Evolutionary conservation across 2,329 filamentous ascomycete species (phyloP), one percentile per base, ranked within the genome.

Genomic region (Aspergillus sp.): DNA sequence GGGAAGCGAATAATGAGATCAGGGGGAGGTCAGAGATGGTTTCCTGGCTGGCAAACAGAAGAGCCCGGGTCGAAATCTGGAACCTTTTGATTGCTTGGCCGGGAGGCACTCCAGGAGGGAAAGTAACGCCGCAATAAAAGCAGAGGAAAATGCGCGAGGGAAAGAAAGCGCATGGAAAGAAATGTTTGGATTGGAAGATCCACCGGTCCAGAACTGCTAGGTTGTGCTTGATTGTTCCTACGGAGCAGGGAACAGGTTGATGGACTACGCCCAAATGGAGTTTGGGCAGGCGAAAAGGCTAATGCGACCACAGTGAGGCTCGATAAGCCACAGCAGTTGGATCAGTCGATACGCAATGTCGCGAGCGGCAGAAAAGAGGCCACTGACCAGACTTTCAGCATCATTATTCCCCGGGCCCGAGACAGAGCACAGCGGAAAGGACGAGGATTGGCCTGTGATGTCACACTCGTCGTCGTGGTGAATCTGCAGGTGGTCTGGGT

Each of bases 191-290:
- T 57, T 48, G 59, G 50, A n/a, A 24, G 42, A 17, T 45, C 43
- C 48, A 41, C 44, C 44, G 22, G 53, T 26, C 57, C 57, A 59
- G 53, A 56, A 43, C 48, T 55, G 26, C 18, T n/a, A n/a, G n/a
- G n/a, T 17, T 42, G 39, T 42, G 39, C 34, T 36, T 36, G 34
- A 36, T 36, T 36, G 34, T n/a, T 36, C 13, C 34, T n/a, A 36
- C 34, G 13, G 34, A 36, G 34, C 4, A 36, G 34, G 34, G 26
- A 30, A 30, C 8, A 11, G 8, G 13, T n/a, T 36, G 15, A 36
- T 36, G 34, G 12, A 36, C 12, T 36, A n/a, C 34, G 34, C 34
- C 5, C 36, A n/a, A 36, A 36, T 15, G 34, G 34, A 36, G 13
- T n/a, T 36, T 8, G 9, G 8, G 26, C 39, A 42, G 39, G n/a